Base-by-base conservation (phyloP, 139 green algal species). In the Pleodorina starrii region DNA sequence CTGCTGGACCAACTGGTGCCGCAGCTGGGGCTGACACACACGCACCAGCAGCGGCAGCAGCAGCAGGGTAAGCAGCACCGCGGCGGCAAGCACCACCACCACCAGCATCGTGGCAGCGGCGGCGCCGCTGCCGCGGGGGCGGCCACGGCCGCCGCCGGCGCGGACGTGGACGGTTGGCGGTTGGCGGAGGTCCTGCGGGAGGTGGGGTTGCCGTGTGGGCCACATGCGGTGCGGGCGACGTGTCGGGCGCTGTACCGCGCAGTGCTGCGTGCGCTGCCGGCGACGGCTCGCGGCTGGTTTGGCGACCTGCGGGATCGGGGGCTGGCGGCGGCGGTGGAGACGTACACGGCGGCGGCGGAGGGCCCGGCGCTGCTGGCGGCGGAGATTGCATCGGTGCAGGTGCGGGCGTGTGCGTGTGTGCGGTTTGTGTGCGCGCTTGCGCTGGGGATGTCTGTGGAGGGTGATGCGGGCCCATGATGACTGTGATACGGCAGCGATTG, bases 251-350 rank as follows among this genome's bases (percentile, higher is more conserved):
- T 97, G 72, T 98, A 97, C 85, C 89, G 91, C 0, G 93, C 79
- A 0, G 90, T 97, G 42, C 93, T 99, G 86, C 90, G 88, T 19
- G 84, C 85, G 29, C 90, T 99, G 85, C 97, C 97, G 12, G 96
- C 95, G 21, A 94, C 89, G 21, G 94, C 93, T 1, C 80, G 97
- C 19, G 81, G 92, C 57, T 99, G 98, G 97, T 99, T 98, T 89
- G 83, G 87, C 2, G 97, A 97, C 85, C 85, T 99, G 86, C 88
- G 94, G 0, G 94, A 98, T 86, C 86, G 93, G 0, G 79, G 68
- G 2, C 78, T 93, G 16, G 93, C 92, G 0, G 77, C 88, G 5
- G 91, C 94, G 0, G 85, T 99, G n/a, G 96, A 99, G 90, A 82
- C 60, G 1, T 99, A 98, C 94, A 99, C 98, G 2, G 82, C 90